phyloP scores from a whole-genome alignment of 305 asterid genomes.

The Striga hermonthica region DNA sequence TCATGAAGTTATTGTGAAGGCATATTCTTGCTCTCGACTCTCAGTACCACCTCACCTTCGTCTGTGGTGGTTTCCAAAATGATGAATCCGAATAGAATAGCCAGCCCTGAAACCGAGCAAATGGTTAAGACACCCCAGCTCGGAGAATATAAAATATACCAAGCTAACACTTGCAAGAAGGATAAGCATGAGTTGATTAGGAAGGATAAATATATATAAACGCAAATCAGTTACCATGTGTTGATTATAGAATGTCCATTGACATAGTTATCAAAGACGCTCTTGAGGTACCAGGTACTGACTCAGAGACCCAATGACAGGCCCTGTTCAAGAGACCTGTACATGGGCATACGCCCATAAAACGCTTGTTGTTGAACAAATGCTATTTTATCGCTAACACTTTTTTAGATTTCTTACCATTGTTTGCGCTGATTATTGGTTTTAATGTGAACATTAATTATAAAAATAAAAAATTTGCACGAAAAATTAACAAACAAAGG shows the following conservation, averaged over 20 bases:
- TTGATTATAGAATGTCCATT: no score
- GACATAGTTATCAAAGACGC: no score
- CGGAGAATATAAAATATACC: slow-evolving; percentile 2
- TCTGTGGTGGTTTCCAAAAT: slow-evolving; percentile 96
- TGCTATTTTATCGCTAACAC: no score
- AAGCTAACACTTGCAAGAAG: background rate
- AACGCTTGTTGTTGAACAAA: no score
- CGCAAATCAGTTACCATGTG: slow-evolving; percentile 2
- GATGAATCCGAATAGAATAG: slow-evolving; percentile 88
- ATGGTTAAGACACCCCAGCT: slow-evolving; percentile 19
- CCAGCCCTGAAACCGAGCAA: slow-evolving; percentile 77
- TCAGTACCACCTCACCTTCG: slow-evolving; percentile 57
- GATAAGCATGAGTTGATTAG: slow-evolving; percentile 20
- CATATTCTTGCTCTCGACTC: slow-evolving; percentile 2
- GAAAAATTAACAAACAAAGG: background rate
- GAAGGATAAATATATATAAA: background rate
- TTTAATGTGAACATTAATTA: no score
- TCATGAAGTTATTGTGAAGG: background rate
- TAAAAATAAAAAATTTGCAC: no score
- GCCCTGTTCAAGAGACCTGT: no score
- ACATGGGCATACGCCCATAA: no score
- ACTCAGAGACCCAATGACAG: no score
- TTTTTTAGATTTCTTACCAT: no score
- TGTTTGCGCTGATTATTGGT: no score
- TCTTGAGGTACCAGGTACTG: no score